These are phyloP conservation scores for Astrocystis sublimbata DNA, from an alignment of 495 filamentous ascomycete species.

Conservation along the genomic window DNA sequence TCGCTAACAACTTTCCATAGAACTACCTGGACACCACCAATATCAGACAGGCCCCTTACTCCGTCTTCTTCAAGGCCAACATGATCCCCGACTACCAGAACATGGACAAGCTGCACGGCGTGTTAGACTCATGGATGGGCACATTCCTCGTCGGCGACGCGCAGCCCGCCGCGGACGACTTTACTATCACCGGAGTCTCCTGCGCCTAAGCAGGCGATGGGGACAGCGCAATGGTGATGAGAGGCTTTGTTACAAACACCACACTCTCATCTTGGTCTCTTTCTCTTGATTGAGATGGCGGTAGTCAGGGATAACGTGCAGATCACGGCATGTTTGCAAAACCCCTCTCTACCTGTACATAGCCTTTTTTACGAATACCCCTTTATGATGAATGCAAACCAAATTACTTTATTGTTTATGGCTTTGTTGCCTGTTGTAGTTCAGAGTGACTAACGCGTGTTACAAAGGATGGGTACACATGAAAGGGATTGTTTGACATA, in stretches of 20 bases:
- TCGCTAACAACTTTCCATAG: not conserved
- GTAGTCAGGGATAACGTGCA: not conserved
- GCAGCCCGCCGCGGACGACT: not conserved
- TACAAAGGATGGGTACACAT: not conserved
- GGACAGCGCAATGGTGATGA: too few relatives aligned
- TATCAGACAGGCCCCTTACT: constrained; percentile 12
- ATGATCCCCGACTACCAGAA: constrained; percentile 5
- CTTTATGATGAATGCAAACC: not conserved
- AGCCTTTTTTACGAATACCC: constrained; percentile 10
- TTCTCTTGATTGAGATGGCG: not conserved
- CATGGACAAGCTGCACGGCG: not conserved
- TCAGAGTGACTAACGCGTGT: not conserved
- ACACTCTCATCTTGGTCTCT: not conserved
- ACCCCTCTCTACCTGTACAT: not conserved
- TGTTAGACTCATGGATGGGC: constrained; percentile 1
- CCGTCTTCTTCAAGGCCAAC: constrained; percentile 7
- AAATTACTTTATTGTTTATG: not conserved
- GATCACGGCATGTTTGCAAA: not conserved
- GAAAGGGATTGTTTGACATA: not conserved
- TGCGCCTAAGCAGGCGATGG: not conserved
- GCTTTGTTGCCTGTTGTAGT: not conserved
- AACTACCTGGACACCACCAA: constrained; percentile 9
- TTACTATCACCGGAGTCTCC: not conserved
- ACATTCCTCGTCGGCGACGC: constrained; percentile 8
- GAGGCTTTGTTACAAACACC: too few relatives aligned